Percentiles rank a stretch among this genome's conserved stretches.
Evolutionary conservation across 768 basidiomycete species (phyloP).

Genomic region (Cytidiella melzeri): DNA sequence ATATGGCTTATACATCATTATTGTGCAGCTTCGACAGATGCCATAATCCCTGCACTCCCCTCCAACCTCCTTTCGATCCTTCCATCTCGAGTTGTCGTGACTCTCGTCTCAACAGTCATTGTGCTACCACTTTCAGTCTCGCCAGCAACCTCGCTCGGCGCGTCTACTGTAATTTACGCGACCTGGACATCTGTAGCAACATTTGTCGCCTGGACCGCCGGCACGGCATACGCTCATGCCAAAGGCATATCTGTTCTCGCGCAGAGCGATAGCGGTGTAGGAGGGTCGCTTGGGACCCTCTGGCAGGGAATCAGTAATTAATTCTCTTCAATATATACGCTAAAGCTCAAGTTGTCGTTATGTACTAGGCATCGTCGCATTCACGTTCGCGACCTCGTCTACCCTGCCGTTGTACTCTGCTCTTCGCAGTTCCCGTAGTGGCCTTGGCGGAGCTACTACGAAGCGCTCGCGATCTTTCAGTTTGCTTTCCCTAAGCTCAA

Average conservation of each 20-base stretch:
- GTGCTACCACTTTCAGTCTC: constrained; percentile 48
- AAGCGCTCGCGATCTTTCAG: constrained; percentile 52
- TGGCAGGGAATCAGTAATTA: constrained; percentile 64
- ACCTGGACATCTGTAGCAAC: constrained; percentile 54
- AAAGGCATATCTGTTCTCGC: constrained; percentile 31
- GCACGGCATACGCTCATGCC: constrained; percentile 45
- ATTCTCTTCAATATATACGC: too few species aligned
- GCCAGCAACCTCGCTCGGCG: constrained; percentile 38
- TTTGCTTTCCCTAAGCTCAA: constrained; percentile 45
- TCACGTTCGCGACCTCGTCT: constrained; percentile 58
- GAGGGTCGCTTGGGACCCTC: constrained; percentile 39
- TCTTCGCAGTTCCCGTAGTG: constrained; percentile 38
- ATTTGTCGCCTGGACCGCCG: constrained; percentile 57
- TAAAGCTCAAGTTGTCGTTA: too few species aligned
- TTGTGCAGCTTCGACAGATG: constrained; percentile 46
- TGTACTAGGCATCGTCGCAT: constrained; percentile 47
- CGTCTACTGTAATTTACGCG: constrained; percentile 47
- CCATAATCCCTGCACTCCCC: constrained; percentile 35
- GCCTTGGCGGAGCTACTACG: constrained; percentile 32
- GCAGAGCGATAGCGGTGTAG: constrained; percentile 25
- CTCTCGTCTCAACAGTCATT: constrained; percentile 35
- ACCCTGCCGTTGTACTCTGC: constrained; percentile 64
- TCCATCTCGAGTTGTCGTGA: constrained; percentile 34
- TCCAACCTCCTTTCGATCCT: constrained; percentile 30
- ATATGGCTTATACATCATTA: constrained; percentile 10